Evolutionary conservation across 1,284 basidiomycete species (phyloP).

Genomic region (Puccinia coronata): DNA sequence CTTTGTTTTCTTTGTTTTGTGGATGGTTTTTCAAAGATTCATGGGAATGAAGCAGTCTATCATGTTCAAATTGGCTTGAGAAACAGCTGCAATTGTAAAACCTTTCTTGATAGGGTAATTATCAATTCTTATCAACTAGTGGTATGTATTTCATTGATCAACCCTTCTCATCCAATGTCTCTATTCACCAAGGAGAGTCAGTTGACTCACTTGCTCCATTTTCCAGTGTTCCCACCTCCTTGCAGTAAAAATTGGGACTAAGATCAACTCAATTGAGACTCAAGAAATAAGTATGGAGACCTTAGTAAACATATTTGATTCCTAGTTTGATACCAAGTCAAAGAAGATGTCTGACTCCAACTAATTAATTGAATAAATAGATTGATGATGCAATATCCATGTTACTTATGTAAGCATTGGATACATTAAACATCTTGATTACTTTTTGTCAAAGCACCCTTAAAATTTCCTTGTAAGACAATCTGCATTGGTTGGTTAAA

Average conservation of each 20-base stretch:
- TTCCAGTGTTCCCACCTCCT: conserved; percentile 13
- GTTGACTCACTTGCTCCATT: not conserved
- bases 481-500: too few relatives aligned
- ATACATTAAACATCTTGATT: too few relatives aligned
- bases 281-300: conserved; percentile 3
- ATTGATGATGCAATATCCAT: too few relatives aligned
- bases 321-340: too few relatives aligned
- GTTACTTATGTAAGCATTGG: too few relatives aligned
- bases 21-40: not conserved
- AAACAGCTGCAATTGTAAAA: conserved; percentile 13
- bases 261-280: not conserved
- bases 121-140: not conserved
- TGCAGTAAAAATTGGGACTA: not conserved
- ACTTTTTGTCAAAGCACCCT: too few relatives aligned
- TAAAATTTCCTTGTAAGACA: too few relatives aligned
- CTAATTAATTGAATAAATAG: too few relatives aligned
- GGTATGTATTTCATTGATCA: not conserved
- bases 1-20: not conserved
- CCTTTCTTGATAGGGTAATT: conserved; percentile 7
- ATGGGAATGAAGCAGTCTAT: conserved; percentile 6
- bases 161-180: not conserved
- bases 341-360: too few relatives aligned
- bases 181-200: not conserved
- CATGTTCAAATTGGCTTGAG: conserved; percentile 1
- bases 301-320: too few relatives aligned